Conservation (phyloP, 805 yeast species). For the Saccharomycopsis amapae region DNA sequence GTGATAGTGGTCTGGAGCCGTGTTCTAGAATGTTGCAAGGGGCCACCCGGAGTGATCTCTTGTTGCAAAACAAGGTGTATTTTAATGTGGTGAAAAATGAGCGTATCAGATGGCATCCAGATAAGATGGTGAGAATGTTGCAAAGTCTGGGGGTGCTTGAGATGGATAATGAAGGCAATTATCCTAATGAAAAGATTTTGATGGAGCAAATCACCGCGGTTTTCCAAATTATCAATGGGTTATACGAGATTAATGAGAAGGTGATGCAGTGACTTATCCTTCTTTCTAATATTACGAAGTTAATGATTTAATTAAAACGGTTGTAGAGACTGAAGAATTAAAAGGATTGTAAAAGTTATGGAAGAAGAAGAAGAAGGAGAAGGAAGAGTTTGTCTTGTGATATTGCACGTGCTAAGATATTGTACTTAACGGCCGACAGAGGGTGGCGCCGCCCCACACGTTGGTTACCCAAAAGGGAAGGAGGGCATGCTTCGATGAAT, state of each 20-base stretch:
- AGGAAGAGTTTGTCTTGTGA: too few relatives aligned
- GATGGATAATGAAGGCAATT: background rate
- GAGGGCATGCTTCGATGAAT: background rate
- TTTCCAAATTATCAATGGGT: slow-evolving; percentile 17
- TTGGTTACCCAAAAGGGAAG: background rate
- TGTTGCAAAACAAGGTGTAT: slow-evolving; percentile 14
- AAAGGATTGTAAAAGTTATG: too few relatives aligned
- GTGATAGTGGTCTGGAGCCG: background rate
- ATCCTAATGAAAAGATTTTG: slow-evolving; percentile 5
- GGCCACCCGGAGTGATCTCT: slow-evolving; percentile 22
- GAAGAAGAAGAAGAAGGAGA: too few relatives aligned
- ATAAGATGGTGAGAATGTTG: slow-evolving; percentile 37
- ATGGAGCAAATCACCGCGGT: slow-evolving; percentile 9
- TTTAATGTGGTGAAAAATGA: slow-evolving; percentile 32
- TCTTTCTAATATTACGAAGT: too few relatives aligned
- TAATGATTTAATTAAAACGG: too few relatives aligned
- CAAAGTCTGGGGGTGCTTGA: slow-evolving; percentile 16
- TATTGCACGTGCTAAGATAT: too few relatives aligned
- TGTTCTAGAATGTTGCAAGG: too few relatives aligned
- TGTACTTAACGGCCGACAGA: too few relatives aligned
- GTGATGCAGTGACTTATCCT: too few relatives aligned
- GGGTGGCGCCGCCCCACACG: background rate
- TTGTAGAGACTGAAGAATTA: too few relatives aligned
- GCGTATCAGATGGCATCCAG: slow-evolving; percentile 56
- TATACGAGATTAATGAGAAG: too few relatives aligned